phyloP scores from a whole-genome alignment of 371 early-diverging fungal genomes.

The Lichtheimia hyalospora region DNA sequence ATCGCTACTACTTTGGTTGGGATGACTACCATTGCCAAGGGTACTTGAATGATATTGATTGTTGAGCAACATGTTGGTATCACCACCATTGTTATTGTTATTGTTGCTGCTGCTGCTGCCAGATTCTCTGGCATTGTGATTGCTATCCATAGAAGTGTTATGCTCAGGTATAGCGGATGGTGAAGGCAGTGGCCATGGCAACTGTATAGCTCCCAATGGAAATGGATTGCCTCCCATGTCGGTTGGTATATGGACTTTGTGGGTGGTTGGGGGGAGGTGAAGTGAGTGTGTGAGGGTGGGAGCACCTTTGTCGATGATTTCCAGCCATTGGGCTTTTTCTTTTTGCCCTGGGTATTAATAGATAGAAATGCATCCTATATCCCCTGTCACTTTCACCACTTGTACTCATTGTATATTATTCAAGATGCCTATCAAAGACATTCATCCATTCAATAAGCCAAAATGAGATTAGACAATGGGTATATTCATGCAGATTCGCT shows the following conservation, averaged over 20 bases:
- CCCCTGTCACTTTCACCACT: no score
- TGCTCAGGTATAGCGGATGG: slow-evolving; percentile 15
- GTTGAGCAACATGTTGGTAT: neutral
- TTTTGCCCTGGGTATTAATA: no score
- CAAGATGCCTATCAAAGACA: no score
- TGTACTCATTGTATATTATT: no score
- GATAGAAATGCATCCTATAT: no score
- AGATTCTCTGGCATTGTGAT: neutral
- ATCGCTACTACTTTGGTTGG: no score
- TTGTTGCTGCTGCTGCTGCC: neutral
- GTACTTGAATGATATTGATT: neutral
- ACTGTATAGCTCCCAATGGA: slow-evolving; percentile 9
- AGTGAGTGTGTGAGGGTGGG: no score
- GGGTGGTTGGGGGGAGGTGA: neutral
- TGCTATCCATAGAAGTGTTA: neutral
- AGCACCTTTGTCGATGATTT: no score
- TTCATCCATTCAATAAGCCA: no score
- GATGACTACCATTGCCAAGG: neutral
- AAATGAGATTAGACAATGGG: no score
- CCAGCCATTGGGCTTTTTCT: no score
- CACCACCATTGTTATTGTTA: neutral
- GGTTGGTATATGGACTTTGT: neutral
- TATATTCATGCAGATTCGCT: no score
- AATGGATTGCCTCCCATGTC: slow-evolving; percentile 11
- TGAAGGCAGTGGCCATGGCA: slow-evolving; percentile 17